phyloP scores from a whole-genome alignment of 2,329 filamentous ascomycete genomes.

The Akanthomyces dipterigenus region DNA sequence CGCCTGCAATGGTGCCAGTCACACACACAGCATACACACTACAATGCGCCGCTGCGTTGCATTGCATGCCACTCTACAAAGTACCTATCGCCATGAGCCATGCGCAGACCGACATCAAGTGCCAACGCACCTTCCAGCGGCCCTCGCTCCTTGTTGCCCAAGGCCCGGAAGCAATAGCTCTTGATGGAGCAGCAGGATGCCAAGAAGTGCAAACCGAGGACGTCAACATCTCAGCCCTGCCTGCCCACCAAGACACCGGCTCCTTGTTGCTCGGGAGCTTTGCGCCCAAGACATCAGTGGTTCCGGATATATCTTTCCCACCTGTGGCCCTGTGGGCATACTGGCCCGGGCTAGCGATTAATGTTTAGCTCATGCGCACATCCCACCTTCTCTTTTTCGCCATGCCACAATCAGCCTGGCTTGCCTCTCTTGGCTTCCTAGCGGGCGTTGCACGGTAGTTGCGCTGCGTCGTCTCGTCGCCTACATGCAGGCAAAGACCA shows the following conservation, averaged over 20 bases:
- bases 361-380: not conserved
- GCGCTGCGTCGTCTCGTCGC: not conserved
- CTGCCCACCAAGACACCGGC: not conserved
- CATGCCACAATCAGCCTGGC: not conserved
- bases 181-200: not conserved
- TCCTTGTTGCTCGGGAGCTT: not conserved
- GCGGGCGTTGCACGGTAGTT: not conserved
- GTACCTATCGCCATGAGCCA: not conserved
- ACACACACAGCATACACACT: not conserved
- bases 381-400: not conserved
- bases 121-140: not conserved
- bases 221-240: not conserved
- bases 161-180: no score
- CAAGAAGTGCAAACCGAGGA: not conserved
- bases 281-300: not conserved
- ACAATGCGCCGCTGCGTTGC: not conserved
- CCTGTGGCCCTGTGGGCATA: not conserved
- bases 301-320: not conserved
- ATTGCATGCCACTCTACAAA: not conserved
- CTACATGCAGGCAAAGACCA: not conserved
- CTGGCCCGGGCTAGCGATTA: not conserved
- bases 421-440: not conserved
- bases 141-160: not conserved
- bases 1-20: not conserved
- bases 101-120: not conserved